phyloP scores from a whole-genome alignment of 768 basidiomycete genomes.

The Pulveroboletus sp. region DNA sequence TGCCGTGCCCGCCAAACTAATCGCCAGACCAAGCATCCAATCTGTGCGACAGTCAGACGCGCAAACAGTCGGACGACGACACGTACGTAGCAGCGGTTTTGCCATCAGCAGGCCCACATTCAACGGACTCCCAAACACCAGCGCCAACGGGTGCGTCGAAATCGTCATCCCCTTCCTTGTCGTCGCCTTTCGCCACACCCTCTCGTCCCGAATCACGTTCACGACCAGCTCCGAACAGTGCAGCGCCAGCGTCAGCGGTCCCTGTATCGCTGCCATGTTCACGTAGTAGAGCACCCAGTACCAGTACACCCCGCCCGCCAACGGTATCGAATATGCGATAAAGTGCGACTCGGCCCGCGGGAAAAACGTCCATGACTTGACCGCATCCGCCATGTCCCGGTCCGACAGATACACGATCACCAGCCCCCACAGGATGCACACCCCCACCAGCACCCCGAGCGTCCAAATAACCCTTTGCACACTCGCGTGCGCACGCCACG shows the following conservation, averaged over 20 bases:
- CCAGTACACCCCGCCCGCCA: conserved; percentile 14
- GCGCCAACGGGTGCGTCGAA: conserved; percentile 18
- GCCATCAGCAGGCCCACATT: conserved; percentile 14
- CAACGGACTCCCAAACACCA: conserved; percentile 19
- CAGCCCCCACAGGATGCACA: conserved; percentile 24
- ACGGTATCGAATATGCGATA: conserved; percentile 22
- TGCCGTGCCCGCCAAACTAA: conserved; percentile 17
- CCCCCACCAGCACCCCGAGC: conserved; percentile 23
- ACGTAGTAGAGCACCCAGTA: conserved; percentile 26
- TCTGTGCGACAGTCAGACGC: conserved; percentile 12
- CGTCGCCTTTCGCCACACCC: conserved; percentile 25
- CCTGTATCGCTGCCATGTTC: conserved; percentile 27
- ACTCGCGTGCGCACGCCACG: conserved; percentile 26
- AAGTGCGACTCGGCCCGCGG: conserved; percentile 18
- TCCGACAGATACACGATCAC: conserved; percentile 6
- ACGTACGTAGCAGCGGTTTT: conserved; percentile 29
- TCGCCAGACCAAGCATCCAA: conserved; percentile 33
- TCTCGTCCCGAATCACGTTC: conserved; percentile 30
- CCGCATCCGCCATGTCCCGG: not conserved
- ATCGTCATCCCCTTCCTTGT: conserved; percentile 12
- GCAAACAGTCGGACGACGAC: not conserved
- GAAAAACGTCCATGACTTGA: conserved; percentile 27
- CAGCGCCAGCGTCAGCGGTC: conserved; percentile 26
- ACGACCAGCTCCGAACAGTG: conserved; percentile 28
- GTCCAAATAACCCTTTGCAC: conserved; percentile 20